Conservation (phyloP, 805 yeast species). For the Blastobotrys peoriensis region DNA sequence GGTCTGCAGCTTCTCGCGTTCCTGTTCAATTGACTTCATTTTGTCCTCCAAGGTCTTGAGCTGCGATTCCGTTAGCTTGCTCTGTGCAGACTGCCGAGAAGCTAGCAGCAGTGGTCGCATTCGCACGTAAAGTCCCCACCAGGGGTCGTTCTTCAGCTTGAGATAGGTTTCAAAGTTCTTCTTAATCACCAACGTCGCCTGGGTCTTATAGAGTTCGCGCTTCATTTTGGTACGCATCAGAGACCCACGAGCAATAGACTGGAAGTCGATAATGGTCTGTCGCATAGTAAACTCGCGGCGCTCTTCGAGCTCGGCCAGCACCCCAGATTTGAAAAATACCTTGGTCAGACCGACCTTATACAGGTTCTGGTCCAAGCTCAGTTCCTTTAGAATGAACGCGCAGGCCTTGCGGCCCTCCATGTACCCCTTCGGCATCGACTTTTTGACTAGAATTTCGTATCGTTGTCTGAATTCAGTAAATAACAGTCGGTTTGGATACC, state of each 20-base stretch:
- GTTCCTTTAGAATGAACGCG: constrained; percentile 57
- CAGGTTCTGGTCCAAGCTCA: constrained; percentile 52
- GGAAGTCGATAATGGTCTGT: constrained; percentile 51
- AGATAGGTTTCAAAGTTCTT: constrained; percentile 52
- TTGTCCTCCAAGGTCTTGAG: constrained; percentile 28
- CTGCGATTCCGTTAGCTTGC: constrained; percentile 36
- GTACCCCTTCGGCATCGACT: constrained; percentile 34
- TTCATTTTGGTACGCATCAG: constrained; percentile 45
- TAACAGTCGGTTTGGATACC: constrained; percentile 87
- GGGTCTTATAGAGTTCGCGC: constrained; percentile 48
- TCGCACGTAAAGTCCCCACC: constrained; percentile 70
- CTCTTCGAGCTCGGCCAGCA: constrained; percentile 70
- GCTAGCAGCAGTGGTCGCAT: constrained; percentile 72
- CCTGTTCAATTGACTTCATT: constrained; percentile 24
- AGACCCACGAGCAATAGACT: constrained; percentile 61
- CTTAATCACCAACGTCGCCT: constrained; percentile 65
- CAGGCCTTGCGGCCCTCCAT: constrained; percentile 59
- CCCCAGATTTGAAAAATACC: constrained; percentile 70
- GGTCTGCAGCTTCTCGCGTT: constrained; percentile 24
- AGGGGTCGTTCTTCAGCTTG: constrained; percentile 49
- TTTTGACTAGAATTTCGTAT: constrained; percentile 61
- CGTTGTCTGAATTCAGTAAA: constrained; percentile 74
- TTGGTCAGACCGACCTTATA: constrained; percentile 68
- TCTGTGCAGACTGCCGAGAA: constrained; percentile 52
- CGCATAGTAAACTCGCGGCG: constrained; percentile 62